Evolutionary conservation across 2,329 filamentous ascomycete species (phyloP), one percentile per base, ranked within the genome.

Genomic region (Alternaria sp.): DNA sequence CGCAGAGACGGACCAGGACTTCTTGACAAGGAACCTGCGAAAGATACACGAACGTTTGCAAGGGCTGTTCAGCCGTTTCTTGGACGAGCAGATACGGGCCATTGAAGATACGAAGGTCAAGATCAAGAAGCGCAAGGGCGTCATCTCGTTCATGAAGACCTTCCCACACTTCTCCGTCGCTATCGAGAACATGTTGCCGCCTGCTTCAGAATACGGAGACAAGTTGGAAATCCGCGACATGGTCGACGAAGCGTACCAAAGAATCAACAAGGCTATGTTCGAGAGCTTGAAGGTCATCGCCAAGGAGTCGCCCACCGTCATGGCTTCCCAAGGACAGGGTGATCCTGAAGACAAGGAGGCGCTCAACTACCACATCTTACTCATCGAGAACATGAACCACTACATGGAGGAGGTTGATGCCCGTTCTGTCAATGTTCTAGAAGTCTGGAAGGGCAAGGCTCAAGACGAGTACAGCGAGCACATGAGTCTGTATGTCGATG

Each of bases 351-450:
- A 98, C 77, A 98, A 99, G 81, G 94, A 97, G 79, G 93, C 93
- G 6, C 87, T 99, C 64, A 98, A 98, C 82, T 97, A 97, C 82
- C 94, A 98, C 80, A 97, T 99, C 73, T 86, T 98, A 32, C 86
- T 98, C 57, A 98, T 99, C 70, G 95, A 99, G 80, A 99, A 99
- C 80, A 97, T 97, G 93, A 96, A 97, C 76, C 93, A 97, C 80
- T 98, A 97, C 81, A 85, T 96, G 11, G 94, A 98, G 77, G 94
- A 97, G 79, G 91, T 97, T 9, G 93, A 97, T 69, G 83, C 90
- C 15, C 87, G 88, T 17, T 86, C 87, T 40, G 88, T 96, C 66
- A 87, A 91, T 8, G 89, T 97, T 1, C 86, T 98, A 5, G 89
- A 92, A 63, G 89, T 92, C 70, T 97, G 94, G 92, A 91, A 90